Conservation (phyloP, 345 rosid genomes). For the Dipteronia dyeriana region DNA sequence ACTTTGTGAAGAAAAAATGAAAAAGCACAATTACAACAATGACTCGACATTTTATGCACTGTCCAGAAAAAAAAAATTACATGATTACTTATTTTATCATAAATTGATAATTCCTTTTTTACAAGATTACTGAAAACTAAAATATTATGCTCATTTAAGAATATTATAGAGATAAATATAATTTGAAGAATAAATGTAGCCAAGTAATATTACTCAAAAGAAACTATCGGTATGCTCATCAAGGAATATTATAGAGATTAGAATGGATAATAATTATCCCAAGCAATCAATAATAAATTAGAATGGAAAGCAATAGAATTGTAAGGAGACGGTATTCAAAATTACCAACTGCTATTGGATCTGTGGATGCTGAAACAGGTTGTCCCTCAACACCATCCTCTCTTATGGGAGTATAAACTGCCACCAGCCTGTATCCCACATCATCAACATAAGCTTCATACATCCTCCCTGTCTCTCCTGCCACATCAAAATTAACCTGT, state of each 20-base stretch:
- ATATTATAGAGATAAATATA: neutral
- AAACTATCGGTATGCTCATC: neutral
- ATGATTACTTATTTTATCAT: too few relatives aligned
- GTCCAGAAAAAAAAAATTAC: too few relatives aligned
- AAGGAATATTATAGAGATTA: neutral
- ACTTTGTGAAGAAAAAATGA: neutral
- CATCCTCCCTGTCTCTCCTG: slow-evolving; percentile 93
- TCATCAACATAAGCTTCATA: slow-evolving; percentile 99
- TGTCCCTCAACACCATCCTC: slow-evolving; percentile 96
- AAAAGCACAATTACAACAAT: neutral
- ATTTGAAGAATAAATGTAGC: neutral
- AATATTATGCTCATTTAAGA: neutral
- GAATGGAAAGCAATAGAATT: neutral
- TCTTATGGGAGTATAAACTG: slow-evolving; percentile 80
- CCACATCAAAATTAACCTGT: slow-evolving; percentile 29
- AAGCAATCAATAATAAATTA: neutral
- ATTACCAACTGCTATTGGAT: slow-evolving; percentile 88
- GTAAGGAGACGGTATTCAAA: slow-evolving; percentile 8
- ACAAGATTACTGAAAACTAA: too few relatives aligned
- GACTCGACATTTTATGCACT: too few relatives aligned
- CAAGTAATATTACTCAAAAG: neutral
- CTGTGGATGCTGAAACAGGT: slow-evolving; percentile 96
- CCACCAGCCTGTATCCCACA: slow-evolving; percentile 92
- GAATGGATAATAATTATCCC: neutral
- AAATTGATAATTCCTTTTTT: too few relatives aligned